Percentiles rank a stretch among this genome's conserved stretches.
Conservation (phyloP, 768 basidiomycete species). For the Galerina sulciceps region DNA sequence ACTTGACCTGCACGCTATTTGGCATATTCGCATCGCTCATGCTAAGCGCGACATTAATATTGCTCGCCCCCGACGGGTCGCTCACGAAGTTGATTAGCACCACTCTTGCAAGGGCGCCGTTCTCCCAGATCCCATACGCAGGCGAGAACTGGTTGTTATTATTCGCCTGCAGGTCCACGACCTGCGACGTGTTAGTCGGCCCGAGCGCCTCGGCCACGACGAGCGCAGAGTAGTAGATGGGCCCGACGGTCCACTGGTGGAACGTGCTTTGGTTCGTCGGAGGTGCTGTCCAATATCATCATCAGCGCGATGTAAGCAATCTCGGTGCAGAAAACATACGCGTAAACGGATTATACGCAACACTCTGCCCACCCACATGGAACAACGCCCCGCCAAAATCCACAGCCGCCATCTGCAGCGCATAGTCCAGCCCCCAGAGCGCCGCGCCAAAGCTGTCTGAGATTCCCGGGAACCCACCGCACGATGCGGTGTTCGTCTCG, state of each 20-base stretch:
- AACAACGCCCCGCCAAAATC: slow-evolving; percentile 56
- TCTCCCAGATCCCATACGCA: slow-evolving; percentile 76
- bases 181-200: slow-evolving; percentile 58
- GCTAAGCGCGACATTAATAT: slow-evolving; percentile 55
- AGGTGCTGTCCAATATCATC: slow-evolving; percentile 37
- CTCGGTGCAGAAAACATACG: too few species aligned
- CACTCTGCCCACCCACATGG: slow-evolving; percentile 67
- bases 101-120: slow-evolving; percentile 60
- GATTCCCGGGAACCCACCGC: slow-evolving; percentile 69
- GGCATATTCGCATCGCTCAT: slow-evolving; percentile 47
- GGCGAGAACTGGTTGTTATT: slow-evolving; percentile 59
- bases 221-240: slow-evolving; percentile 77
- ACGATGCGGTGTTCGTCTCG: slow-evolving; percentile 73
- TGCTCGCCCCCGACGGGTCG: slow-evolving; percentile 60
- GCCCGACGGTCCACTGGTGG: slow-evolving; percentile 77
- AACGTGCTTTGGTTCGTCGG: slow-evolving; percentile 61
- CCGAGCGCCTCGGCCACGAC: slow-evolving; percentile 73
- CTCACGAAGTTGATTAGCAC: slow-evolving; percentile 75
- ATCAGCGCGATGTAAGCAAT: too few species aligned
- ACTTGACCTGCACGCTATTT: slow-evolving; percentile 60
- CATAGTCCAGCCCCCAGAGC: slow-evolving; percentile 68
- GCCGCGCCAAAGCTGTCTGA: slow-evolving; percentile 67
- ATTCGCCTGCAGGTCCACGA: slow-evolving; percentile 66
- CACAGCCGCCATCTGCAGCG: slow-evolving; percentile 56
- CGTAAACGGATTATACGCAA: slow-evolving; percentile 55